A percentile compares a stretch with the other conserved stretches of the same genome.
Conservation (phyloP, 2,329 filamentous ascomycete genomes). For the Ascochyta lentis region DNA sequence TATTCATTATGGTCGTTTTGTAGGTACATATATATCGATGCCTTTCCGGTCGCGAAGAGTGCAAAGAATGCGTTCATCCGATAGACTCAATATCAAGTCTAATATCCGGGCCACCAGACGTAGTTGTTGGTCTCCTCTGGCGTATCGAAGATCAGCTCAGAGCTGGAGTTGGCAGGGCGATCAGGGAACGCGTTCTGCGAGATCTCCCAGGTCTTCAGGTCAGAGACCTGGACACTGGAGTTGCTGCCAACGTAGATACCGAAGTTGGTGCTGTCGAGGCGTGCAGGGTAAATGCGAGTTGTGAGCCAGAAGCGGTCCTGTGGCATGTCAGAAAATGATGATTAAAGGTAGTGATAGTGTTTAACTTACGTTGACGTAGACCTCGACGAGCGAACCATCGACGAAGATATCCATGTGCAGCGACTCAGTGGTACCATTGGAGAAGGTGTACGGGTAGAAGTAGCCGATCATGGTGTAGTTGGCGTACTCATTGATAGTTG, state of each 20-base stretch:
- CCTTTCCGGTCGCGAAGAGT: too few species aligned
- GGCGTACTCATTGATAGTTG: slow-evolving; percentile 50
- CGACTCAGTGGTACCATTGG: slow-evolving; percentile 46
- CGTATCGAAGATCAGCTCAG: slow-evolving; percentile 52
- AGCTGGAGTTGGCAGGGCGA: slow-evolving; percentile 51
- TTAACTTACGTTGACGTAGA: slow-evolving; percentile 52
- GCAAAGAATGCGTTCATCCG: not conserved
- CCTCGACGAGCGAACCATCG: slow-evolving; percentile 56
- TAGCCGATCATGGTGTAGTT: slow-evolving; percentile 55
- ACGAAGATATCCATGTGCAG: slow-evolving; percentile 55
- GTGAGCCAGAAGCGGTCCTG: slow-evolving; percentile 49
- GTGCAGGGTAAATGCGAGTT: slow-evolving; percentile 56
- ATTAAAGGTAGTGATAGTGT: not conserved
- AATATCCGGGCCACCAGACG: slow-evolving; percentile 55
- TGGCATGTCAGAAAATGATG: slow-evolving; percentile 5
- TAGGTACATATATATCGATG: not conserved
- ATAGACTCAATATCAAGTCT: slow-evolving; percentile 5
- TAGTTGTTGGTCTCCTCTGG: slow-evolving; percentile 54
- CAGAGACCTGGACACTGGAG: slow-evolving; percentile 45
- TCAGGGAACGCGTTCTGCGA: slow-evolving; percentile 51
- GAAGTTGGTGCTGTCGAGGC: slow-evolving; percentile 52
- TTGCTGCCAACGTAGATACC: slow-evolving; percentile 52
- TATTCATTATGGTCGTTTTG: not conserved
- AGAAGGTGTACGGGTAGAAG: slow-evolving; percentile 54
- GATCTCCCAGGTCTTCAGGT: slow-evolving; percentile 50